Percentiles rank a stretch among this genome's conserved stretches.
phyloP scores from a whole-genome alignment of 2,329 filamentous ascomycete species.

The Fusarium armeniacum region DNA sequence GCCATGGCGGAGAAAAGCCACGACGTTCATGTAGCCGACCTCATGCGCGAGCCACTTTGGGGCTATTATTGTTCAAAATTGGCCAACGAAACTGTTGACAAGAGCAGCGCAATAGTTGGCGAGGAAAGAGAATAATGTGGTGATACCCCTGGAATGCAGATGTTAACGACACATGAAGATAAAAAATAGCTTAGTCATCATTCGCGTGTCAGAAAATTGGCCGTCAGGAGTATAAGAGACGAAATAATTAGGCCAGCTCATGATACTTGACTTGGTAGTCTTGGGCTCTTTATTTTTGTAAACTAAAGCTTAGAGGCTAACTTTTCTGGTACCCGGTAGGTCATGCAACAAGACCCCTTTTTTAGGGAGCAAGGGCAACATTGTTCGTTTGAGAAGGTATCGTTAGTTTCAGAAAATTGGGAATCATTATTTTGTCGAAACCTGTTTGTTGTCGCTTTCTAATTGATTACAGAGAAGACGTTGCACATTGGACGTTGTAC shows the following conservation, averaged over 20 bases:
- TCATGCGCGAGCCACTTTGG: constrained; percentile 52
- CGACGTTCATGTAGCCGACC: constrained; percentile 65
- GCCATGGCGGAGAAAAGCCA: constrained; percentile 68
- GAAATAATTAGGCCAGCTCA: too few relatives aligned
- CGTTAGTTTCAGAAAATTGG: background rate
- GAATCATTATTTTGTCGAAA: background rate
- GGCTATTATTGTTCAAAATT: background rate
- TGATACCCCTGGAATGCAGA: constrained; percentile 24
- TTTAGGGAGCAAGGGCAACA: constrained; percentile 10
- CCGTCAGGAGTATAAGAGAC: too few relatives aligned
- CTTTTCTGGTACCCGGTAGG: too few relatives aligned
- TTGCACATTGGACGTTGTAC: background rate
- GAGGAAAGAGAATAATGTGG: constrained; percentile 26
- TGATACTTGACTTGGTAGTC: too few relatives aligned
- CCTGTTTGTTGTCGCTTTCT: background rate
- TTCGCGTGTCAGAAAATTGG: too few relatives aligned
- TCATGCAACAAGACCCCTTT: constrained; percentile 35
- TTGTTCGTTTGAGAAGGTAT: background rate
- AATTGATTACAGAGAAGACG: background rate
- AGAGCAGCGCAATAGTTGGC: constrained; percentile 27
- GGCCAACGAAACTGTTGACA: constrained; percentile 24
- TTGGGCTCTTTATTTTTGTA: too few relatives aligned
- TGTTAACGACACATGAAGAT: constrained; percentile 37
- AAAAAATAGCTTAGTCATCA: constrained; percentile 37
- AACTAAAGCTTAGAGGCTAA: too few relatives aligned